These are phyloP conservation scores for Suhomyces ambrosiae DNA, from an alignment of 1,139 yeast genomes.

Conservation along the genomic window DNA sequence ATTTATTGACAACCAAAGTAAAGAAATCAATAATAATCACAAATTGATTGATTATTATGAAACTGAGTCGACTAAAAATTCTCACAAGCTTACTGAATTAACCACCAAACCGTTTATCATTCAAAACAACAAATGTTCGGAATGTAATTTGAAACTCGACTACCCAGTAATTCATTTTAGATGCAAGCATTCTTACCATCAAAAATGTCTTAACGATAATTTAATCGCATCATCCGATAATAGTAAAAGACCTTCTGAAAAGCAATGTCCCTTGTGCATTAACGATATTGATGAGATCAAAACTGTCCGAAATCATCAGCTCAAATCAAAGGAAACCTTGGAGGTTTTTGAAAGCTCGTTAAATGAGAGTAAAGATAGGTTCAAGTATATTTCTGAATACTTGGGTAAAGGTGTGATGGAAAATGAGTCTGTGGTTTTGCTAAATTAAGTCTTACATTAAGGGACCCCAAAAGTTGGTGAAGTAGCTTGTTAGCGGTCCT, in stretches of 20 bases:
- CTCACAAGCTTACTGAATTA: conserved; percentile 54
- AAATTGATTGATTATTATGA: conserved; percentile 70
- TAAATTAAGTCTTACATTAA: too few relatives aligned
- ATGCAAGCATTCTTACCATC: conserved; percentile 88
- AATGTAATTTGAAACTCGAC: conserved; percentile 71
- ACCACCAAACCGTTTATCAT: conserved; percentile 59
- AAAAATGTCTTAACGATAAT: conserved; percentile 66
- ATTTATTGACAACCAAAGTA: conserved; percentile 59
- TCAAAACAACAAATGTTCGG: conserved; percentile 70
- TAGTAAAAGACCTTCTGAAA: conserved; percentile 20
- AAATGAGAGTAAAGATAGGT: conserved; percentile 62
- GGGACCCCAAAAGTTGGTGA: too few relatives aligned
- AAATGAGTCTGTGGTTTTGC: conserved; percentile 27
- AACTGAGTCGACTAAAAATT: conserved; percentile 61
- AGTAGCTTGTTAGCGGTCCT: not conserved
- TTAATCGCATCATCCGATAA: conserved; percentile 24
- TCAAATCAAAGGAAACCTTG: conserved; percentile 59
- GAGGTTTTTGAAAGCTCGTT: conserved; percentile 66
- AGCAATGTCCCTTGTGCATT: conserved; percentile 72
- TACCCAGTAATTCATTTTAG: conserved; percentile 83
- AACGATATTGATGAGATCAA: conserved; percentile 68
- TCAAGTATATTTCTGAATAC: conserved; percentile 76
- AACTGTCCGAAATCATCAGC: conserved; percentile 61
- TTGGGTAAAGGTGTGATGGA: conserved; percentile 89
- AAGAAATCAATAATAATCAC: conserved; percentile 68